Evolutionary conservation across 2,329 filamentous ascomycete genomes (phyloP).

Genomic region (Pleoardoris graminearum): DNA sequence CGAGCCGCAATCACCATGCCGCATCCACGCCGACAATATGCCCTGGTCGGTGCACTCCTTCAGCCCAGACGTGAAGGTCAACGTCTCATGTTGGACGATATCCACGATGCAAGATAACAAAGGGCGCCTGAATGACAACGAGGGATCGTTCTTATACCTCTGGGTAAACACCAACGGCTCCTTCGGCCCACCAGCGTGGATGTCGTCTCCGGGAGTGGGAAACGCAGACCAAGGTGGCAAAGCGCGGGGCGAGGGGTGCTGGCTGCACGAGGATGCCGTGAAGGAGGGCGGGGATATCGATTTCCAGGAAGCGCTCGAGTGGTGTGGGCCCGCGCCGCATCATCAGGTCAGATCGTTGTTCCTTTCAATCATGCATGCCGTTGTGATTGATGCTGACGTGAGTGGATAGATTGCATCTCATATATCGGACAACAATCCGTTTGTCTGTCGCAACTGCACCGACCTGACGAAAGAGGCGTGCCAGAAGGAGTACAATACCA

Average conservation of each 20-base stretch:
- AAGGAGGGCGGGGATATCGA: slow-evolving; percentile 3
- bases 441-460: slow-evolving; percentile 3
- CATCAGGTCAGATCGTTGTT: not conserved
- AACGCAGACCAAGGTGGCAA: not conserved
- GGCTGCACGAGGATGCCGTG: slow-evolving; percentile 1
- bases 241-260: not conserved
- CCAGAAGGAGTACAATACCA: not conserved
- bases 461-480: slow-evolving; percentile 1
- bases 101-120: slow-evolving; percentile 7
- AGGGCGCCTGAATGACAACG: slow-evolving; percentile 3
- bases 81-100: slow-evolving; percentile 2
- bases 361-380: too few relatives aligned
- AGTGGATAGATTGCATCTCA: not conserved
- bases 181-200: not conserved
- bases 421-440: not conserved
- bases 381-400: not conserved
- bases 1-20: not conserved
- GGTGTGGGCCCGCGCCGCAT: slow-evolving; percentile 2
- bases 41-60: slow-evolving; percentile 1
- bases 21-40: slow-evolving; percentile 3
- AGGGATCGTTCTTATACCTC: not conserved
- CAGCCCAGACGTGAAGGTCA: not conserved
- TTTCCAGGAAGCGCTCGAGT: not conserved
- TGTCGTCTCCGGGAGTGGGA: not conserved
- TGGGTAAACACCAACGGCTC: slow-evolving; percentile 4